A percentile compares a stretch with the other conserved stretches of the same genome.
phyloP scores from a whole-genome alignment of 2,329 filamentous ascomycete genomes.

The Cercospora sesami region DNA sequence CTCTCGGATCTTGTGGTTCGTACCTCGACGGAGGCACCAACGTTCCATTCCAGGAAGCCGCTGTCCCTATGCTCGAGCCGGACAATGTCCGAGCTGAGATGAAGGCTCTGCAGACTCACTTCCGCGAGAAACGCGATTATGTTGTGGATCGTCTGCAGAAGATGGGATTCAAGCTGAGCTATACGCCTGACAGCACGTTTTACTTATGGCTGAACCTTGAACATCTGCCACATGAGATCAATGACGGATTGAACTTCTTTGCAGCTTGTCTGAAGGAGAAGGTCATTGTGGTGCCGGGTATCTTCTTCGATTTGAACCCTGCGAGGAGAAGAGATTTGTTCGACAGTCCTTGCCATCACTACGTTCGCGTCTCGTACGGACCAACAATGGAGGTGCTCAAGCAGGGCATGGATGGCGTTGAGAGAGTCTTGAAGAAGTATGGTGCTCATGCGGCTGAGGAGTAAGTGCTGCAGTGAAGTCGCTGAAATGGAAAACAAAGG shows the following conservation, averaged over 20 bases:
- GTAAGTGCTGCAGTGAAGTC: neutral
- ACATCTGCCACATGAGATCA: slow-evolving; percentile 73
- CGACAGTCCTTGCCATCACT: slow-evolving; percentile 89
- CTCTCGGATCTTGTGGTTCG: slow-evolving; percentile 86
- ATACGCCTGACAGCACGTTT: slow-evolving; percentile 87
- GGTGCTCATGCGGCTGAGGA: slow-evolving; percentile 7
- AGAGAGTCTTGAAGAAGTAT: slow-evolving; percentile 74
- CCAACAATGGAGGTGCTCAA: slow-evolving; percentile 76
- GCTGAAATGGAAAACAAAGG: neutral
- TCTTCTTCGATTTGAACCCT: slow-evolving; percentile 97
- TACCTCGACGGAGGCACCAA: slow-evolving; percentile 95
- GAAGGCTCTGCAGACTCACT: slow-evolving; percentile 84
- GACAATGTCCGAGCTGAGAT: slow-evolving; percentile 78
- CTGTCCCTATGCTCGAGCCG: slow-evolving; percentile 90
- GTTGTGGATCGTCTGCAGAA: slow-evolving; percentile 74
- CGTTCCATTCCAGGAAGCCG: slow-evolving; percentile 92
- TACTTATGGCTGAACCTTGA: slow-evolving; percentile 77
- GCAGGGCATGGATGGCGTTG: slow-evolving; percentile 79
- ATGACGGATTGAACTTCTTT: slow-evolving; percentile 96
- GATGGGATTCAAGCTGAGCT: slow-evolving; percentile 80
- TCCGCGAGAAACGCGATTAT: slow-evolving; percentile 90
- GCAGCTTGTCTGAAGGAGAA: slow-evolving; percentile 89
- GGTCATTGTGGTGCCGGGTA: slow-evolving; percentile 93
- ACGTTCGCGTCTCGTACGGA: slow-evolving; percentile 81
- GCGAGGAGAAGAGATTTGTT: slow-evolving; percentile 86